Evolutionary conservation across 2,329 filamentous ascomycete genomes (phyloP).

Genomic region (Pseudogymnoascus sp.): DNA sequence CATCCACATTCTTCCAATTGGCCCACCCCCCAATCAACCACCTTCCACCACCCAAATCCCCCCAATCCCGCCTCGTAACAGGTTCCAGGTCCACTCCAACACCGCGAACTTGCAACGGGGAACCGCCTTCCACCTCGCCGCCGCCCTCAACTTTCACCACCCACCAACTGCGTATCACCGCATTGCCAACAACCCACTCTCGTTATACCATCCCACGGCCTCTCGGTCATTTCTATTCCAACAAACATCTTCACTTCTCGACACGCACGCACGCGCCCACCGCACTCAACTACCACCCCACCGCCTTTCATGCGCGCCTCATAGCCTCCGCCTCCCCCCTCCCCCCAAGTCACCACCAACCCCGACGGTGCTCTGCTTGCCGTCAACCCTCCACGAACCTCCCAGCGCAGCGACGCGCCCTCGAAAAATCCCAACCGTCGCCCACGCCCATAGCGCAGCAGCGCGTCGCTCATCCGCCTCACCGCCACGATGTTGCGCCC

Average conservation of each 20-base stretch:
- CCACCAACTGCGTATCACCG: background rate
- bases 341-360: background rate
- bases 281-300: background rate
- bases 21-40: background rate
- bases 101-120: too few relatives aligned
- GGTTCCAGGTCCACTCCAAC: too few relatives aligned
- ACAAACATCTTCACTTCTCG: background rate
- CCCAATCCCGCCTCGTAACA: too few relatives aligned
- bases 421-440: background rate
- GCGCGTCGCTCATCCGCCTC: too few relatives aligned
- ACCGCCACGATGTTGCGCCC: conserved; percentile 61
- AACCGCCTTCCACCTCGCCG: background rate
- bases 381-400: background rate
- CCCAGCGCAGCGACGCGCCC: background rate
- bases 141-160: background rate
- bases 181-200: background rate
- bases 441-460: background rate
- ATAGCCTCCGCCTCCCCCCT: background rate
- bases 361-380: background rate
- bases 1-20: background rate
- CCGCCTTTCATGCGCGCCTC: background rate
- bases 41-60: background rate
- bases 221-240: background rate
- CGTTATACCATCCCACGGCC: background rate
- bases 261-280: too few relatives aligned